Evolutionary conservation across 106 monocot genomes (phyloP), one percentile per base, ranked within the genome.

Genomic region (Allium fistulosum): DNA sequence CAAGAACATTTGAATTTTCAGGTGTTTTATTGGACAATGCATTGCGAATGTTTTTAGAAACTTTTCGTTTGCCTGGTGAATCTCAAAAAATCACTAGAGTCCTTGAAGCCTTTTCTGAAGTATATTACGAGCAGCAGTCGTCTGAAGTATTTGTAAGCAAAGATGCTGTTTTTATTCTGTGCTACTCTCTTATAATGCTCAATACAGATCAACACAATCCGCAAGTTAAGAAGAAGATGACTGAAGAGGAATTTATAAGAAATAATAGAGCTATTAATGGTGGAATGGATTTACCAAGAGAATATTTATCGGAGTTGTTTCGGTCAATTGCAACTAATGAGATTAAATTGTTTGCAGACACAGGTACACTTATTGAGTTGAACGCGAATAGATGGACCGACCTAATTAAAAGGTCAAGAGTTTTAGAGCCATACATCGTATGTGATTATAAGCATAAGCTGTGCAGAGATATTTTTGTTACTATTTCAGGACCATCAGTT

Each of bases 191-290:
- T 62, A 99, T 99, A 11, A 74, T 74, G 74, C 74, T 74, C 59
- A 74, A 74, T 52, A 74, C 74, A 4, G 74, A 74, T 16, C 97
- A 92, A 66, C 97, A 99, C 78, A 99, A 92, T 57, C 80, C 87
- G 0, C 96, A 96, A 65, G 97, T 99, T 17, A 99, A 90, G 84
- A 99, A 90, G 81, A 99, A 92, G 77, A 99, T 99, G 97, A 90
- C 97, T 0, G 89, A 89, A 51, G 97, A 99, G 47, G 97, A 99
- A 66, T 99, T 99, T 66, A 92, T 99, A 57, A 76, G 84, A 70
- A 99, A 99, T 76, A 99, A 99, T 76, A 62, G 92, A 11, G 75
- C 67, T 12, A 89, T 92, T 16, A 99, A 99, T 18, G 80, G 76
- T 8, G 89, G 89, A 9, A 75, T 49, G 46, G 92, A 99, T 53